Conservation (phyloP, 495 filamentous ascomycete species). For the Neurospora intermedia region DNA sequence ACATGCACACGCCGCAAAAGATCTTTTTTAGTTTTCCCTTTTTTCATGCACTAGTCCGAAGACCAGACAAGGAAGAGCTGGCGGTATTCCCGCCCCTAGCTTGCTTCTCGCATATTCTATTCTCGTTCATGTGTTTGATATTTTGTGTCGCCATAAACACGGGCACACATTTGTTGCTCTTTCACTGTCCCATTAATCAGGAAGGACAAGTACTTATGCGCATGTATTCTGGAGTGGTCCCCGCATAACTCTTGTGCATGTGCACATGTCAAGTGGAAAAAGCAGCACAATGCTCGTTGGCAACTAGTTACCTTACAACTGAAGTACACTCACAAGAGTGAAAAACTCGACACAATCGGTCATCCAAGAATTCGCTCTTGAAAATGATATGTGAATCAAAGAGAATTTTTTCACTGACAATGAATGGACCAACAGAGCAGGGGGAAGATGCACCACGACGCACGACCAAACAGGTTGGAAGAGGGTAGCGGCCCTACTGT, state of each 20-base stretch:
- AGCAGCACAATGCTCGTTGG: neutral
- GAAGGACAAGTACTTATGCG: neutral
- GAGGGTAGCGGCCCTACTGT: neutral
- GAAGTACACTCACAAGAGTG: too few species aligned
- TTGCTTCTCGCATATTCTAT: neutral
- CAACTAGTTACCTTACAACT: too few species aligned
- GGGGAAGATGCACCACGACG: neutral
- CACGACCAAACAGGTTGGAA: neutral
- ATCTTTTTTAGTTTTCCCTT: neutral
- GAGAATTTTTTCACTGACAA: neutral
- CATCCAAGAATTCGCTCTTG: neutral
- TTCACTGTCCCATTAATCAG: neutral
- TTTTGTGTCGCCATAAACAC: neutral
- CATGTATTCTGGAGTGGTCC: neutral
- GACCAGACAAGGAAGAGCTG: neutral
- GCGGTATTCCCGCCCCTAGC: neutral
- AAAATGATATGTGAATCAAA: neutral
- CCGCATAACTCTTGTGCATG: neutral
- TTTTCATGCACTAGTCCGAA: neutral
- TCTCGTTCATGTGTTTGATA: neutral
- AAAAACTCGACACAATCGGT: neutral
- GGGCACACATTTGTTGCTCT: neutral
- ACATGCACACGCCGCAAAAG: neutral
- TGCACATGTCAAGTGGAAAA: neutral
- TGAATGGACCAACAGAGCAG: neutral